Evolutionary conservation across 495 filamentous ascomycete species (phyloP).

Genomic region (Lindgomyces ingoldianus): DNA sequence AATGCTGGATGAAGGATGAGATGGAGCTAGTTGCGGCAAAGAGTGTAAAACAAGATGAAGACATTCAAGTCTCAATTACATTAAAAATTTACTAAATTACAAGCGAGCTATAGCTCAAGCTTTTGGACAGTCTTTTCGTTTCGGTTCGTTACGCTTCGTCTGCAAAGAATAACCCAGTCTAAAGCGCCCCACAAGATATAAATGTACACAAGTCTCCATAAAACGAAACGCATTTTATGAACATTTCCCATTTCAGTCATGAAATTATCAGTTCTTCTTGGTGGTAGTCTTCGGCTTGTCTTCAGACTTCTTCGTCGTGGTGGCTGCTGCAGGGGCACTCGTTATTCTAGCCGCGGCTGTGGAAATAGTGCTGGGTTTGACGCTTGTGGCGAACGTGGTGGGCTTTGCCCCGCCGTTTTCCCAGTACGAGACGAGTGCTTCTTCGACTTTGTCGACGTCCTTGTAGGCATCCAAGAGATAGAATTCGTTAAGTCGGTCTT

Average conservation of each 20-base stretch:
- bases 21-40: no score
- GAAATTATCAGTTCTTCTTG: not conserved
- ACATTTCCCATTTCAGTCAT: not conserved
- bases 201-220: not conserved
- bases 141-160: not conserved
- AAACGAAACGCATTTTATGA: not conserved
- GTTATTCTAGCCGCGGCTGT: not conserved
- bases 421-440: conserved; percentile 24
- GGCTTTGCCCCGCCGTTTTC: conserved; percentile 10
- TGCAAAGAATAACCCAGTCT: not conserved
- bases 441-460: conserved; percentile 21
- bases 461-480: conserved; percentile 28
- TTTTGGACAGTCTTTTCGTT: not conserved
- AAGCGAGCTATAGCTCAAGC: not conserved
- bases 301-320: not conserved
- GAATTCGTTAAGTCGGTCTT: conserved; percentile 11
- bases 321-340: not conserved
- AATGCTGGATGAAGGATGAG: no score
- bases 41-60: no score
- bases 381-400: conserved; percentile 2
- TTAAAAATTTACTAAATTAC: not conserved
- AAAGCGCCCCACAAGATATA: not conserved
- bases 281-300: conserved; percentile 4
- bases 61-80: not conserved
- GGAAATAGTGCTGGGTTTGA: not conserved